These are phyloP conservation scores for Naegleria fowleri DNA, from an alignment of 208 protist species.

Conservation along the genomic window DNA sequence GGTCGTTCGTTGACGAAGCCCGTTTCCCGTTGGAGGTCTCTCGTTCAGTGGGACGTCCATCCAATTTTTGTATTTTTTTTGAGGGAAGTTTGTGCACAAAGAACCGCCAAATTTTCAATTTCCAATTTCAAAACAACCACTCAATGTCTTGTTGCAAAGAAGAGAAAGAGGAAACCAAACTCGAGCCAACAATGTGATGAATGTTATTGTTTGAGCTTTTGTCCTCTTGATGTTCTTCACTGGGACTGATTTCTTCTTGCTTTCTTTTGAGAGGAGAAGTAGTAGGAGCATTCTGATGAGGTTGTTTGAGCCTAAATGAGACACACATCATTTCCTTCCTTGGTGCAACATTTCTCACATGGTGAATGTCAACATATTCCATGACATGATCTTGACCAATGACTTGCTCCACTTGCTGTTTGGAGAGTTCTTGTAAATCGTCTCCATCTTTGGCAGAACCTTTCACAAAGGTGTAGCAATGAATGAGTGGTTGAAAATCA, in stretches of 20 bases:
- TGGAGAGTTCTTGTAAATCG: not conserved
- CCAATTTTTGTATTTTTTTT: too few species aligned
- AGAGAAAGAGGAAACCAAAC: too few species aligned
- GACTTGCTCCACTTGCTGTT: not conserved
- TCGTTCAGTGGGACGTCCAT: not conserved
- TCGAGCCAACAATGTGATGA: too few species aligned
- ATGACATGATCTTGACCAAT: not conserved
- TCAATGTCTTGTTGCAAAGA: too few species aligned
- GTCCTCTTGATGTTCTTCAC: not conserved
- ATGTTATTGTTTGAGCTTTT: not conserved
- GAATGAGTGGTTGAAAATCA: conserved; percentile 36
- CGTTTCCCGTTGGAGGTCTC: not conserved
- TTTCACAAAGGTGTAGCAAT: conserved; percentile 38
- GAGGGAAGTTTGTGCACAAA: too few species aligned
- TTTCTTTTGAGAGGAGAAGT: conserved; percentile 31
- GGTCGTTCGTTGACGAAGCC: too few species aligned
- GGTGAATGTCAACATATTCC: conserved; percentile 50
- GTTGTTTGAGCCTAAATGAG: conserved; percentile 68
- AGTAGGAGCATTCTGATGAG: too few species aligned
- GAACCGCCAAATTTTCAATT: too few species aligned
- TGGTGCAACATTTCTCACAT: conserved; percentile 86
- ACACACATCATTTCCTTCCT: conserved; percentile 88
- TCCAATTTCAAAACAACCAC: too few species aligned
- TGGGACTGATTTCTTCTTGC: not conserved
- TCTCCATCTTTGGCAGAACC: not conserved